Evolutionary conservation across 306 rosid genomes (phyloP), one percentile per base, ranked within the genome.

Genomic region (Biancaea sappan): DNA sequence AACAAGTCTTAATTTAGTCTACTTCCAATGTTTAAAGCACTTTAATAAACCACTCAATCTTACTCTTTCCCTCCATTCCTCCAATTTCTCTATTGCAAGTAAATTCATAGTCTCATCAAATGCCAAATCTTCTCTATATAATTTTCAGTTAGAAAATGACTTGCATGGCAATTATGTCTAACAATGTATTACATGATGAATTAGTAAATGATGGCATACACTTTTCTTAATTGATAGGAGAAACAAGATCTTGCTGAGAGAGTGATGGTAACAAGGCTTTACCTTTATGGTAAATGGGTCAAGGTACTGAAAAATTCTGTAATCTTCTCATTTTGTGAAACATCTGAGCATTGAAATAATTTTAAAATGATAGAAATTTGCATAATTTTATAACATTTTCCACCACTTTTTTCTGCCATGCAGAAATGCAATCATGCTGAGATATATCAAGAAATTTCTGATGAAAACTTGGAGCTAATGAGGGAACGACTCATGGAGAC

Each of bases 371-470:
- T 8, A n/a, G 58, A 31, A 32, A 28, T 47, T 40, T 35, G 2
- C 22, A 40, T 21, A n/a, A 7, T 8, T 6, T 26, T 26, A 25
- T 22, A 72, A 69, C 56, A 15, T 48, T 52, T 66, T 16, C 51
- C 2, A 29, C 8, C 8, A 2, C 50, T 7, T 9, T 69, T n/a
- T n/a, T n/a, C n/a, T 84, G 18, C 56, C 46, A 47, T 77, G 84
- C 87, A 94, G 99, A 94, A 90, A 88, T 94, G 99, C 47, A 72
- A 94, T 54, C 99, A 94, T 86, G 96, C 97, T 13, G 96, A 86
- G 81, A 90, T 94, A 75, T 94, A 94, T 70, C 77, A 94, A 86
- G 86, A 83, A 73, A 94, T 94, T 21, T 90, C 97, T 2, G 86
- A 92, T 65, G 89, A 92, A 82, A 94, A 92, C 83, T 77, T 94